Evolutionary conservation across 768 basidiomycete genomes (phyloP).

Genomic region (Tulasnella sp.): DNA sequence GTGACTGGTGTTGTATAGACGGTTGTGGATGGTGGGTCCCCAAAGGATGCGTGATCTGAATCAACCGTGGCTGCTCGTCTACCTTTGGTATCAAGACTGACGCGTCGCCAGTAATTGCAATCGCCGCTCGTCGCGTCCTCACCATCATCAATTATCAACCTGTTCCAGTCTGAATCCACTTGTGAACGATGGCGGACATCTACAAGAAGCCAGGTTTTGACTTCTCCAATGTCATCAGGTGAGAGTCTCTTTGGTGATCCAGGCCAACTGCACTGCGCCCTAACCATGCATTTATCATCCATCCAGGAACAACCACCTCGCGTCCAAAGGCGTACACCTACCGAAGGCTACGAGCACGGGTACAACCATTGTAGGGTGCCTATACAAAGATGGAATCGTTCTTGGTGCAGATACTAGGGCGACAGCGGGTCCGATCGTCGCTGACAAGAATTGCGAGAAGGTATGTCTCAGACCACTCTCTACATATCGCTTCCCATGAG

Average conservation of each 20-base stretch:
- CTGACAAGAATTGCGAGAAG: slow-evolving; percentile 99
- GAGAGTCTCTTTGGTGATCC: slow-evolving; percentile 10
- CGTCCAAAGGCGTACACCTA: slow-evolving; percentile 54
- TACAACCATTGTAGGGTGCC: slow-evolving; percentile 94
- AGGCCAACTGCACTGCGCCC: background rate
- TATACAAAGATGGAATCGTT: slow-evolving; percentile 86
- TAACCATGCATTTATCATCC: background rate
- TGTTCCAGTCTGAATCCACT: too few relatives aligned
- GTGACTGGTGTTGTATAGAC: too few relatives aligned
- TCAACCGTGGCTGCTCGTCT: too few relatives aligned
- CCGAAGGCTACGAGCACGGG: slow-evolving; percentile 88
- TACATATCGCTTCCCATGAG: too few relatives aligned
- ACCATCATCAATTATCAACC: background rate
- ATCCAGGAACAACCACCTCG: slow-evolving; percentile 56
- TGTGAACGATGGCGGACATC: slow-evolving; percentile 8
- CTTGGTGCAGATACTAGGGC: slow-evolving; percentile 96
- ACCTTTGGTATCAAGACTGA: slow-evolving; percentile 6
- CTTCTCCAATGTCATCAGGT: slow-evolving; percentile 69
- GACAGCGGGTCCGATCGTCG: slow-evolving; percentile 87
- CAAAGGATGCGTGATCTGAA: too few relatives aligned
- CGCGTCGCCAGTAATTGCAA: slow-evolving; percentile 3
- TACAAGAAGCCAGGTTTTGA: slow-evolving; percentile 46
- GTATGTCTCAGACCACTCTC: slow-evolving; percentile 40
- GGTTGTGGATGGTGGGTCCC: too few relatives aligned
- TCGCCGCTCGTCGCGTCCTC: background rate